Evolutionary conservation across 2,329 filamentous ascomycete species (phyloP).

Genomic region (Coniella vitis): DNA sequence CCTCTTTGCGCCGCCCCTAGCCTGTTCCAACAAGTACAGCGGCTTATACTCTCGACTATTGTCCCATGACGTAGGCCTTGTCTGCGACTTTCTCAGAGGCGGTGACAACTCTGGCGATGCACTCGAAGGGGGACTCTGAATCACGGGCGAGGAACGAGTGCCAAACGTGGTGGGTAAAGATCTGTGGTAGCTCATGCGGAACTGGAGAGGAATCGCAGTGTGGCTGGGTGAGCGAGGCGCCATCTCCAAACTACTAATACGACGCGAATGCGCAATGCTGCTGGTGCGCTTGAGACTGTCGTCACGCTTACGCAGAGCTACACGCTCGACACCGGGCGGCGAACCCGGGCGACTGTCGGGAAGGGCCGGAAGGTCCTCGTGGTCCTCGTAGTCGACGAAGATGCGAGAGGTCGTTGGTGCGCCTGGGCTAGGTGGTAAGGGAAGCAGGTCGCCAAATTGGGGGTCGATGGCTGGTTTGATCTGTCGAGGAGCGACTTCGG

Average conservation of each 20-base stretch:
- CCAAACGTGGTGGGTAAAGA: slow-evolving; percentile 32
- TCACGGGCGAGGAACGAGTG: slow-evolving; percentile 31
- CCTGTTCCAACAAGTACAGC: slow-evolving; percentile 70
- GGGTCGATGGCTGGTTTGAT: slow-evolving; percentile 62
- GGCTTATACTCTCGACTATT: slow-evolving; percentile 68
- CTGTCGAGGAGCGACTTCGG: slow-evolving; percentile 49
- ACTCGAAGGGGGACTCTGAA: slow-evolving; percentile 15
- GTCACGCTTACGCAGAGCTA: slow-evolving; percentile 31
- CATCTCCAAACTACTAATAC: slow-evolving; percentile 41
- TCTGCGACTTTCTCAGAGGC: slow-evolving; percentile 2
- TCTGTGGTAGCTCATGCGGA: slow-evolving; percentile 39
- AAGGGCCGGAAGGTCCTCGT: slow-evolving; percentile 42
- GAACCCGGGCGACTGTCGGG: slow-evolving; percentile 56
- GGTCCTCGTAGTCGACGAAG: slow-evolving; percentile 20
- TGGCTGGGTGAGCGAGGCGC: slow-evolving; percentile 46
- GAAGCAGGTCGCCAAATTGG: slow-evolving; percentile 57
- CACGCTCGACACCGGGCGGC: slow-evolving; percentile 40
- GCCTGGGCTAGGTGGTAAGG: slow-evolving; percentile 53
- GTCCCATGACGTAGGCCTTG: slow-evolving; percentile 56
- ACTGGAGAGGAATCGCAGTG: slow-evolving; percentile 51
- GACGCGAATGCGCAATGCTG: slow-evolving; percentile 34
- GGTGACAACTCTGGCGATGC: slow-evolving; percentile 1
- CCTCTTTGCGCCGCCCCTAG: slow-evolving; percentile 24
- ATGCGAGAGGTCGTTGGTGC: slow-evolving; percentile 35
- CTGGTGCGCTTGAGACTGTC: slow-evolving; percentile 11